A percentile compares a stretch with the other conserved stretches of the same genome.
phyloP scores from a whole-genome alignment of 2,329 filamentous ascomycete genomes.

The Fusarium poae region DNA sequence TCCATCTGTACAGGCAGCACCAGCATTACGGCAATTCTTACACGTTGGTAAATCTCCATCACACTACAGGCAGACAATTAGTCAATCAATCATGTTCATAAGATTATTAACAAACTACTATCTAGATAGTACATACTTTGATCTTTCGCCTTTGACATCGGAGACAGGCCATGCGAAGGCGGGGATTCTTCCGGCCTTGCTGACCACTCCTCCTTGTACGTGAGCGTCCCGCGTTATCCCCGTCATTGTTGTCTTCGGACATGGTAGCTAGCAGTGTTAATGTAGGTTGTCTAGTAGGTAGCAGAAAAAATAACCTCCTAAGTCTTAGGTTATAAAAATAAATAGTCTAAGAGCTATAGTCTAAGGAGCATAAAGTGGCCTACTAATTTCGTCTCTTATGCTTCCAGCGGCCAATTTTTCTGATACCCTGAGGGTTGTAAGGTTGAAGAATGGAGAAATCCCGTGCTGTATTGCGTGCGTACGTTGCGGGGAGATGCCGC shows the following conservation, averaged over 20 bases:
- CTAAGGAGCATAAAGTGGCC: too few species aligned
- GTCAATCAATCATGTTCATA: background rate
- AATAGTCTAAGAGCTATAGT: too few species aligned
- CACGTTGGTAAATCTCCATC: slow-evolving; percentile 59
- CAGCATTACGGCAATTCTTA: slow-evolving; percentile 59
- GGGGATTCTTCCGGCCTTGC: slow-evolving; percentile 44
- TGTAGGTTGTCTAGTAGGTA: too few species aligned
- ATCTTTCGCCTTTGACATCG: slow-evolving; percentile 65
- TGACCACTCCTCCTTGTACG: slow-evolving; percentile 35
- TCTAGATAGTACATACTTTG: slow-evolving; percentile 55
- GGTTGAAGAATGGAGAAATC: slow-evolving; percentile 27
- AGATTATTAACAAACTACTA: too few species aligned
- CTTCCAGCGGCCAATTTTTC: too few species aligned
- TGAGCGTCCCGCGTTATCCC: slow-evolving; percentile 4
- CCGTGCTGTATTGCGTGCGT: background rate
- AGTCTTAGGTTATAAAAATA: too few species aligned
- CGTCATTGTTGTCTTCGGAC: slow-evolving; percentile 12
- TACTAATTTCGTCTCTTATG: too few species aligned
- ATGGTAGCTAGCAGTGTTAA: slow-evolving; percentile 11
- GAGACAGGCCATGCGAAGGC: slow-evolving; percentile 50
- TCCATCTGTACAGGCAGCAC: slow-evolving; percentile 58
- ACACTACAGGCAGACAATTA: slow-evolving; percentile 53
- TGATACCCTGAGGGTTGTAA: too few species aligned
- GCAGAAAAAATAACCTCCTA: too few species aligned
- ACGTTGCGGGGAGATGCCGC: slow-evolving; percentile 40